Conservation (phyloP, 768 basidiomycete species). For the Kwoniella europaea region DNA sequence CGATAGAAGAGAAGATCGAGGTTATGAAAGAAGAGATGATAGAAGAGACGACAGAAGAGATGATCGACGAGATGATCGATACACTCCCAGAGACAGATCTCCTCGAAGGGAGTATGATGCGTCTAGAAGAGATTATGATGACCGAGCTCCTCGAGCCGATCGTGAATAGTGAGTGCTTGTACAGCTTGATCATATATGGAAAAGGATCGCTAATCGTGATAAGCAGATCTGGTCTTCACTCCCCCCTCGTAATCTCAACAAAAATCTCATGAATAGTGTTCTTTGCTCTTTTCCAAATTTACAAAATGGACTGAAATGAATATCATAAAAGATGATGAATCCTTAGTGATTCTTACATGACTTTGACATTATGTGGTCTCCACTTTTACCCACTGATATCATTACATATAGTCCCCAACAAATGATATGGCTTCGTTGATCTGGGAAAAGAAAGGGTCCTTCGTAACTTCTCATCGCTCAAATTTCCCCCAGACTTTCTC, state of each 20-base stretch:
- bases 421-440: too few relatives aligned
- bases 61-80: slow-evolving; percentile 35
- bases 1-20: slow-evolving; percentile 56
- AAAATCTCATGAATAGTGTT: too few relatives aligned
- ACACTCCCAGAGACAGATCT: slow-evolving; percentile 31
- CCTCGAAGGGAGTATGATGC: slow-evolving; percentile 50
- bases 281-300: too few relatives aligned
- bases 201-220: too few relatives aligned
- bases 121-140: slow-evolving; percentile 30
- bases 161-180: slow-evolving; percentile 14
- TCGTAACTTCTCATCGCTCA: slow-evolving; percentile 11
- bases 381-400: not conserved
- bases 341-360: too few relatives aligned
- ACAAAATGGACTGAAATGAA: too few relatives aligned
- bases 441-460: too few relatives aligned
- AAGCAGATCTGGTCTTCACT: too few relatives aligned
- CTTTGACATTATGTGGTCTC: too few relatives aligned
- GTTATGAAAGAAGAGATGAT: slow-evolving; percentile 62
- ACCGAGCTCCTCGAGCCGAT: slow-evolving; percentile 14
- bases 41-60: slow-evolving; percentile 28
- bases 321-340: too few relatives aligned
- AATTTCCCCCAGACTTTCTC: slow-evolving; percentile 48
- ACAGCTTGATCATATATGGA: not conserved
- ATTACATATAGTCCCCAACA: not conserved
- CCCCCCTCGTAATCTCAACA: too few relatives aligned